These are phyloP conservation scores for Thraustotheca clavata DNA, from an alignment of 352 stramenopile species.

Conservation along the genomic window DNA sequence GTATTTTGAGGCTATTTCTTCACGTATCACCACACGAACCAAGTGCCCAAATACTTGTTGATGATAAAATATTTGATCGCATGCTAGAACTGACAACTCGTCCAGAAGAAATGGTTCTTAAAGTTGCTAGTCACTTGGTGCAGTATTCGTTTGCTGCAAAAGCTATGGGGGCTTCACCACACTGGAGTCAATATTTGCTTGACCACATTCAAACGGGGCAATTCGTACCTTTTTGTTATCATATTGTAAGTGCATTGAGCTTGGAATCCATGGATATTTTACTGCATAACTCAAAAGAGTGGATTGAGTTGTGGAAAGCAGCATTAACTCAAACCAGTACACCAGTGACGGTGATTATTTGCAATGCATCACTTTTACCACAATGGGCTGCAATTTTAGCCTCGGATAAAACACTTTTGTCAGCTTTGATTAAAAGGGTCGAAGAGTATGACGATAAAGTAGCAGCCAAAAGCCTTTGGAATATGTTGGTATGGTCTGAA, in stretches of 20 bases:
- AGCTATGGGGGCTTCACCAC: not conserved
- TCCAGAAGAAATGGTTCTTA: not conserved
- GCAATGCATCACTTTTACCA: not conserved
- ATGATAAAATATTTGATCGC: not conserved
- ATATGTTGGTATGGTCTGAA: not conserved
- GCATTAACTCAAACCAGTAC: not conserved
- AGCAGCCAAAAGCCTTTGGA: not conserved
- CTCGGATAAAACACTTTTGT: not conserved
- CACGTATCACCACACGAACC: not conserved
- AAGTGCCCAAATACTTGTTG: not conserved
- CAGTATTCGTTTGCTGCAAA: not conserved
- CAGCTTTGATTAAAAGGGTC: not conserved
- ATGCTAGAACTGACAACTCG: not conserved
- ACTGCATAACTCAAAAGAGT: not conserved
- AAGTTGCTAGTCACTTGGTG: not conserved
- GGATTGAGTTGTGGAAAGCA: not conserved
- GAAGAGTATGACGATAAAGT: not conserved
- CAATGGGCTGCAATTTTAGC: not conserved
- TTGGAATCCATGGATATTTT: not conserved
- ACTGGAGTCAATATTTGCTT: not conserved
- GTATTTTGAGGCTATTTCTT: not conserved
- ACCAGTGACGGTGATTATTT: not conserved
- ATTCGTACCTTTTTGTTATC: not conserved
- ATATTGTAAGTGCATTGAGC: not conserved
- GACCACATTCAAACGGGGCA: not conserved